A percentile compares a stretch with the other conserved stretches of the same genome.
These are phyloP conservation scores for Backusella luteola DNA, from an alignment of 192 early-diverging fungal species.

Conservation along the genomic window DNA sequence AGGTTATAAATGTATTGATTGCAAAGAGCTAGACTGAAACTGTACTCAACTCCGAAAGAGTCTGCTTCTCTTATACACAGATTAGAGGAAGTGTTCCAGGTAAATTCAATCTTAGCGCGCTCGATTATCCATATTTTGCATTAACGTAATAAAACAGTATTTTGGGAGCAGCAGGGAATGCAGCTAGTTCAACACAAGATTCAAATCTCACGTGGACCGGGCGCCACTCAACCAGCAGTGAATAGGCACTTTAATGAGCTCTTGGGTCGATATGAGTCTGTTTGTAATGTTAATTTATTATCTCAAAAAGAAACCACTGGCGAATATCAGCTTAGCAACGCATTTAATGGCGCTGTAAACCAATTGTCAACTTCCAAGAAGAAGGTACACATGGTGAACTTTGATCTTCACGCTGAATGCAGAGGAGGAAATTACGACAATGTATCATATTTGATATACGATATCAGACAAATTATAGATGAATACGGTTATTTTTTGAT, in stretches of 20 bases:
- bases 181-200: constrained; percentile 85
- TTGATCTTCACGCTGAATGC: constrained; percentile 83
- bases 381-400: constrained; percentile 64
- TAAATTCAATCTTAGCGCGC: constrained; percentile 16
- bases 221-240: constrained; percentile 83
- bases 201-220: constrained; percentile 76
- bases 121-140: background rate
- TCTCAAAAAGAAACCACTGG: constrained; percentile 60
- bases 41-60: constrained; percentile 57
- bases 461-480: constrained; percentile 52
- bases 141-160: constrained; percentile 50
- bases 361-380: constrained; percentile 43
- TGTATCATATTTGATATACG: constrained; percentile 54
- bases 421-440: constrained; percentile 79
- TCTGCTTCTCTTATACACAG: constrained; percentile 76
- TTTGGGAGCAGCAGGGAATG: constrained; percentile 95
- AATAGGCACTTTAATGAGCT: constrained; percentile 75
- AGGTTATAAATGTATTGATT: background rate
- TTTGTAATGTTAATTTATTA: constrained; percentile 82
- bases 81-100: constrained; percentile 83
- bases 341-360: constrained; percentile 57
- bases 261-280: constrained; percentile 65
- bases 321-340: constrained; percentile 68
- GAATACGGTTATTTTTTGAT: constrained; percentile 68
- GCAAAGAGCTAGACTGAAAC: constrained; percentile 70